Conservation (phyloP, 179 eudicot species). For the Nepenthes alata region DNA sequence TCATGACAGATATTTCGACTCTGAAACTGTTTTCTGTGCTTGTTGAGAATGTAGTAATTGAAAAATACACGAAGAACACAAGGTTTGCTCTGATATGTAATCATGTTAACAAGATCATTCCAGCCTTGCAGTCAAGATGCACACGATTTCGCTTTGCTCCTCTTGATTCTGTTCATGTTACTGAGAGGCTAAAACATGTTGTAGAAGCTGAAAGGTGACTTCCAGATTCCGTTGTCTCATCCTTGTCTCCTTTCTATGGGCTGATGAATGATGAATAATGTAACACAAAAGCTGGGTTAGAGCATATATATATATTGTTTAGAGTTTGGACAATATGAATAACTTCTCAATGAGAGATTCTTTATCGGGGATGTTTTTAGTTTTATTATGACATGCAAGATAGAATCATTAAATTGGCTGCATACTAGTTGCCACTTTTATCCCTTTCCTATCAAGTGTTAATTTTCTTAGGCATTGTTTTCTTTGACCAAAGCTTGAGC, state of each 20-base stretch:
- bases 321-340: too few species aligned
- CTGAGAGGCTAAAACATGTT: constrained; percentile 77
- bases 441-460: too few species aligned
- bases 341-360: too few species aligned
- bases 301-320: neutral
- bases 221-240: neutral
- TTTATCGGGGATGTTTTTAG: too few species aligned
- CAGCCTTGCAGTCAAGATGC: constrained; percentile 93
- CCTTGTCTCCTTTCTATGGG: too few species aligned
- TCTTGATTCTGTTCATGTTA: constrained; percentile 70
- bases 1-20: neutral
- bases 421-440: too few species aligned
- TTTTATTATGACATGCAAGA: too few species aligned
- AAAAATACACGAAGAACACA: constrained; percentile 87
- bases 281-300: neutral
- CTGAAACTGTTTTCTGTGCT: neutral
- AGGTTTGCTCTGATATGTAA: constrained; percentile 90
- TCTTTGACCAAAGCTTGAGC: too few species aligned
- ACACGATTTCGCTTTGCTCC: constrained; percentile 97
- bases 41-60: constrained; percentile 54
- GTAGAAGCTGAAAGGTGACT: constrained; percentile 75
- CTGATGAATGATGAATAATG: too few species aligned
- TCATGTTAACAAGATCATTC: constrained; percentile 90
- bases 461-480: too few species aligned
- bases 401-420: too few species aligned